Conservation (phyloP, 345 rosid species). For the Eutrema yunnanense region DNA sequence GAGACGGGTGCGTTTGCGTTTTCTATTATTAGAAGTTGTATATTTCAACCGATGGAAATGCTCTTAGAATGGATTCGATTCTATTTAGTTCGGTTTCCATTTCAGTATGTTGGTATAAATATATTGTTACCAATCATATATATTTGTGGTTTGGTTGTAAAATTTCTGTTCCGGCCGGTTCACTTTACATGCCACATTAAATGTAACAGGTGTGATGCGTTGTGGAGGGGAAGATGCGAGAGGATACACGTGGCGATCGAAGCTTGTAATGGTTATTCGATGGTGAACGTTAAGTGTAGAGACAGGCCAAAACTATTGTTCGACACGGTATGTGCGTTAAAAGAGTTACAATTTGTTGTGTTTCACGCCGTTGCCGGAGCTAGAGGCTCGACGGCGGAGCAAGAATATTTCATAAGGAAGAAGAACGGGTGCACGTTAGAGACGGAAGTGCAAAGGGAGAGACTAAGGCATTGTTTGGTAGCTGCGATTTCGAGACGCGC, state of each 20-base stretch:
- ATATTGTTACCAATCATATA: background rate
- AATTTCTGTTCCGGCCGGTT: background rate
- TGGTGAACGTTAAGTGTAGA: constrained; percentile 55
- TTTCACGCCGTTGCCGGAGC: constrained; percentile 83
- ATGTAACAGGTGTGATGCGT: constrained; percentile 25
- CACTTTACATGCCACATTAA: background rate
- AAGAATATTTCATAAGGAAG: constrained; percentile 85
- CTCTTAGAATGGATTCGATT: too few relatives aligned
- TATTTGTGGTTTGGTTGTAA: background rate
- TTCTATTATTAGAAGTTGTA: background rate
- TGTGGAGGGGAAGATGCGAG: constrained; percentile 36
- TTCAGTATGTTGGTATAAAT: background rate
- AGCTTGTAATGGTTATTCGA: constrained; percentile 69
- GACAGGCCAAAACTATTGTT: constrained; percentile 83
- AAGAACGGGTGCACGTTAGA: constrained; percentile 65
- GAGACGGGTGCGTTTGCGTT: constrained; percentile 27
- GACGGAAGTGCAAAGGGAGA: constrained; percentile 47
- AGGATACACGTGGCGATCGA: constrained; percentile 60
- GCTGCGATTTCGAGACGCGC: constrained; percentile 75
- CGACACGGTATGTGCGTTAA: constrained; percentile 74
- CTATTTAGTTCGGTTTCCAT: too few relatives aligned
- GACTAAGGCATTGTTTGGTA: constrained; percentile 54
- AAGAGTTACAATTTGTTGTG: constrained; percentile 74
- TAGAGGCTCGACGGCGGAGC: constrained; percentile 55
- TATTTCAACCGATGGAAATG: too few relatives aligned